Evolutionary conservation across 2,329 filamentous ascomycete species (phyloP), one percentile per base, ranked within the genome.

Genomic region (Epichloe uncinata): DNA sequence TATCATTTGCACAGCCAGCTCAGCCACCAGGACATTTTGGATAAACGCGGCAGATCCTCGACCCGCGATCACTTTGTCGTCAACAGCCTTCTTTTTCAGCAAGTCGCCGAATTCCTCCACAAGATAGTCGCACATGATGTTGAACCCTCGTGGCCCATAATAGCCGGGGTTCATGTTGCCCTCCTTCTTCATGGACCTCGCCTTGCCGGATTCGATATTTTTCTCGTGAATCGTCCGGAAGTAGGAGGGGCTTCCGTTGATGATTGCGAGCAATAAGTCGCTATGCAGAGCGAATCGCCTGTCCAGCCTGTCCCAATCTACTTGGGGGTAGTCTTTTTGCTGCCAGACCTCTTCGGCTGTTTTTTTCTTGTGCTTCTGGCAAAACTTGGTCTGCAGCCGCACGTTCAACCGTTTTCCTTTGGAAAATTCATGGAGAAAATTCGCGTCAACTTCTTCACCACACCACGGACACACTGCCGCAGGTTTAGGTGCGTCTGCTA

Each of bases 21-120:
- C 89, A 0, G 87, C 85, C 22, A 94, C 85, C 53, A 95, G 68
- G 1, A 91, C 86, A 1, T 74, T 73, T 64, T 89, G 84, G 2
- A 89, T 79, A 58, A 84, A 91, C 22, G 74, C 76, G 4, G 79
- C 78, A 36, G 82, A 75, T 1, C 85, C 84, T 34, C 83, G 73
- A 1, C 77, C 77, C 13, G 82, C 77, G 52, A 90, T 77, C 16
- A 87, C 70, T 15, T 72, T 68, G 60, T 91, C 85, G 48, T 74
- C 71, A 15, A 81, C 69, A 2, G 83, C 79, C 49, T 78, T 73
- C 55, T 76, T 71, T 51, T 83, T 79, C 33, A 91, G 66, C 53
- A 77, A 64, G 8, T 71, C 62, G 13, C 76, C 78, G 61, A 87
- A 82, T 44, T 72, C 71, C 3, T 67, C 60, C 52, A 85, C 79